Base-by-base conservation (phyloP, 768 basidiomycete genomes). In the Leccinellum albellum region DNA sequence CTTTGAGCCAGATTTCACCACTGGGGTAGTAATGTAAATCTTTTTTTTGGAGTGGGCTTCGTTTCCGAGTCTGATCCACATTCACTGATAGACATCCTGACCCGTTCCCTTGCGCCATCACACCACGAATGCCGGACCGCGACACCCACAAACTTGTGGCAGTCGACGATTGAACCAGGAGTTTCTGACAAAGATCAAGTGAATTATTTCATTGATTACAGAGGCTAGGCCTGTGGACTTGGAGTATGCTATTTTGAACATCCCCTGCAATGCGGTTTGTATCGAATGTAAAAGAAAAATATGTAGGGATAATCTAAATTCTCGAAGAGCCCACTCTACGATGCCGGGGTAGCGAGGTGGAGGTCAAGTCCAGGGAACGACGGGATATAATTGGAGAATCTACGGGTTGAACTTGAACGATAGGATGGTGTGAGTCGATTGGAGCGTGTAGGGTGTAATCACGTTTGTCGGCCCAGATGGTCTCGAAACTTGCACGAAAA, bases 301-400 rank as follows among this genome's bases (percentile, higher is more conserved):
- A 37, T 12, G 26, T 13, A 2, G 2, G 17, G 40, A 37, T 32
- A 33, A 44, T 32, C 55, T 64, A 69, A n/a, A 64, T 64, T 32
- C 57, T 58, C n/a, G 60, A 69, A 44, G 64, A 61, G 20, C 60
- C 58, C 10, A 48, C 55, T 51, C 58, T 66, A 26, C 62, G 64
- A 51, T 66, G 64, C 29, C 55, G 54, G 23, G 33, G 26, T 40
- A 44, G 23, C 12, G 58, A 52, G n/a, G 26, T 32, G 2, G 61
- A 51, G 26, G 56, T 56, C 48, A 59, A 24, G 10, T 64, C 59
- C 8, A 51, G 45, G 15, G 57, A 58, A 31, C 48, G 53, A 26
- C 51, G 56, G 17, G 62, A 37, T 17, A 37, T 8, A 37, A 29
- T 37, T 26, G 47, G 32, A 46, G 51, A n/a, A 37, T 61, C 50